phyloP scores from a whole-genome alignment of 164 flowering plant genomes.

The Berberis vulgaris region DNA sequence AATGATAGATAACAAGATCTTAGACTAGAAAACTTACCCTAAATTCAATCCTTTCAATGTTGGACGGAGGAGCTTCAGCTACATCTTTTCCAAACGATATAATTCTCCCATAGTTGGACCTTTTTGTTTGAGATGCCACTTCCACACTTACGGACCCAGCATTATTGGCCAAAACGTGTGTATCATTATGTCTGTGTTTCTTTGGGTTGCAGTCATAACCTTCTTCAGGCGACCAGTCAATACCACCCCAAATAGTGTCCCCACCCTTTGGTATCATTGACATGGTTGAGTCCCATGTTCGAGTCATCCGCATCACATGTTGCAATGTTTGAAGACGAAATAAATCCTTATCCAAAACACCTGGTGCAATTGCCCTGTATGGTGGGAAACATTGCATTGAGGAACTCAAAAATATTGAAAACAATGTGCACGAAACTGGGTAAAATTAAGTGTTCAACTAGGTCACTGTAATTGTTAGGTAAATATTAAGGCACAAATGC shows the following conservation, averaged over 20 bases:
- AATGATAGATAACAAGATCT: neutral
- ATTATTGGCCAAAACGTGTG: slow-evolving; percentile 16
- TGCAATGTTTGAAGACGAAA: slow-evolving; percentile 73
- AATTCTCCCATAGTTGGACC: slow-evolving; percentile 64
- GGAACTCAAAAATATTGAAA: neutral
- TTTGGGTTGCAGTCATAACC: slow-evolving; percentile 31
- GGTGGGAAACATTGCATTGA: neutral
- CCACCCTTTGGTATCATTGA: slow-evolving; percentile 98
- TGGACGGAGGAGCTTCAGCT: slow-evolving; percentile 49
- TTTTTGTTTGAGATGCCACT: slow-evolving; percentile 13
- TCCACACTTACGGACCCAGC: slow-evolving; percentile 8
- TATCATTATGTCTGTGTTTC: slow-evolving; percentile 32
- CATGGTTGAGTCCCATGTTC: slow-evolving; percentile 98
- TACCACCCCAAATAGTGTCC: slow-evolving; percentile 87
- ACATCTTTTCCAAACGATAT: slow-evolving; percentile 80
- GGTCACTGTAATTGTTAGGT: too few relatives aligned
- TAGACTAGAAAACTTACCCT: slow-evolving; percentile 33
- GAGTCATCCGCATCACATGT: slow-evolving; percentile 83
- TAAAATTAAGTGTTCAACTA: too few relatives aligned
- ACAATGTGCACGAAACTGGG: too few relatives aligned
- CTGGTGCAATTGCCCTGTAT: slow-evolving; percentile 89
- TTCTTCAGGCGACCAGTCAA: slow-evolving; percentile 95
- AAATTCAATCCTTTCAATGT: slow-evolving; percentile 62
- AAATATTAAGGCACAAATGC: too few relatives aligned
- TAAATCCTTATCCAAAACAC: slow-evolving; percentile 62